Percentiles rank a stretch among this genome's conserved stretches.
Evolutionary conservation across 2,329 filamentous ascomycete genomes (phyloP).

Genomic region (Clarireedia hainanense): DNA sequence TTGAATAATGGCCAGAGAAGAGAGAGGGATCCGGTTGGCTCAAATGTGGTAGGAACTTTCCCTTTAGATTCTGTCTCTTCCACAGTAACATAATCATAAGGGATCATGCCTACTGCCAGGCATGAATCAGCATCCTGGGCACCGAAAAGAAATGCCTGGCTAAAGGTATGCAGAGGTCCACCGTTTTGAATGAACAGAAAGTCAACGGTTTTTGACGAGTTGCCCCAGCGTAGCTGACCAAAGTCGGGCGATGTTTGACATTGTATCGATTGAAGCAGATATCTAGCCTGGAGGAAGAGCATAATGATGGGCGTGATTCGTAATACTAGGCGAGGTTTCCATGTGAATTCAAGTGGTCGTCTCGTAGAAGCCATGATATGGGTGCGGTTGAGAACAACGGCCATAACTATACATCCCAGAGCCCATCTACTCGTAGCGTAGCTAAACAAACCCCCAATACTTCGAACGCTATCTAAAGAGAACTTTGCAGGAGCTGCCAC

Average conservation of each 20-base stretch:
- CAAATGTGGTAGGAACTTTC: constrained; percentile 9
- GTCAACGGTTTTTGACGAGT: constrained; percentile 54
- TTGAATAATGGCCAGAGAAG: constrained; percentile 68
- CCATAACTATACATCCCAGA: constrained; percentile 76
- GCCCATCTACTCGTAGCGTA: constrained; percentile 94
- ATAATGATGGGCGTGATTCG: constrained; percentile 65
- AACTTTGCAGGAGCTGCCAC: constrained; percentile 39
- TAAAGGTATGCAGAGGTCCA: constrained; percentile 62
- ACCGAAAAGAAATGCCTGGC: constrained; percentile 64
- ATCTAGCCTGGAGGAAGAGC: constrained; percentile 59
- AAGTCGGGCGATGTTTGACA: constrained; percentile 82
- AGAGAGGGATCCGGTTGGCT: constrained; percentile 62
- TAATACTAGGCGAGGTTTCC: constrained; percentile 62
- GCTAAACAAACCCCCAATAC: constrained; percentile 77
- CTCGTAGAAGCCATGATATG: constrained; percentile 89
- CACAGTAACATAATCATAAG: constrained; percentile 36
- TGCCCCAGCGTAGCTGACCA: constrained; percentile 60
- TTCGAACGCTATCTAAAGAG: constrained; percentile 53
- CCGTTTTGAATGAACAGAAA: constrained; percentile 65
- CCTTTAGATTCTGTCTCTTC: constrained; percentile 5
- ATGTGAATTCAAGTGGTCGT: constrained; percentile 67
- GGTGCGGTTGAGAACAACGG: constrained; percentile 81
- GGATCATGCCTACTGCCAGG: constrained; percentile 64
- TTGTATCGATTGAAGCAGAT: constrained; percentile 74
- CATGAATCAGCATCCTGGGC: constrained; percentile 71